Percentiles rank a stretch among this genome's conserved stretches.
Conservation (phyloP, 129 eudicot species). For the Erigeron canadensis region DNA sequence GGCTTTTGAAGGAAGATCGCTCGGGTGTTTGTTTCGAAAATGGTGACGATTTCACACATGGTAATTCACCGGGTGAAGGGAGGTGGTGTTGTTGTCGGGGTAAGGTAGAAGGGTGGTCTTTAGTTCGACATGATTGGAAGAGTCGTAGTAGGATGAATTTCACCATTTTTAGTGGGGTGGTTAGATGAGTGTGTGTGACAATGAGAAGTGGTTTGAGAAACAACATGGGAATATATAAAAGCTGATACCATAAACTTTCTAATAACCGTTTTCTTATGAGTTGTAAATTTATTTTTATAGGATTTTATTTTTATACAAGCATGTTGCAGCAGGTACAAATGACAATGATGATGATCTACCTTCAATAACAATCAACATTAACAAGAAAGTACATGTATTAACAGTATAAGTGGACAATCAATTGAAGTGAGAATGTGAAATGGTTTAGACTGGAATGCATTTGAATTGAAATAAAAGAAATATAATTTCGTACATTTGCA, state of each 20-base stretch:
- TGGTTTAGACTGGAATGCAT: too few relatives aligned
- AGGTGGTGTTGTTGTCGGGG: conserved; percentile 54
- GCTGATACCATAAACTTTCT: neutral
- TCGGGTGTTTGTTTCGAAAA: conserved; percentile 19
- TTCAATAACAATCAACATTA: too few relatives aligned
- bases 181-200: neutral
- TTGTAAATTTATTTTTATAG: neutral
- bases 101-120: conserved; percentile 47
- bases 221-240: conserved; percentile 10
- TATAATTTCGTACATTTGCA: too few relatives aligned
- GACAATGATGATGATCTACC: too few relatives aligned
- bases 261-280: too few relatives aligned
- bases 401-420: too few relatives aligned
- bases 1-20: conserved; percentile 40
- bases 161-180: conserved; percentile 42
- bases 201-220: neutral
- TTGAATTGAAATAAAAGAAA: too few relatives aligned
- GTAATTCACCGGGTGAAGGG: conserved; percentile 1
- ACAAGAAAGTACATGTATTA: too few relatives aligned
- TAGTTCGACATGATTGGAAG: conserved; percentile 55
- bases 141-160: conserved; percentile 54
- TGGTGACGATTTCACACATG: conserved; percentile 17
- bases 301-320: neutral
- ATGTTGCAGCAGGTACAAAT: too few relatives aligned
- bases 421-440: too few relatives aligned